Base-by-base conservation (phyloP, 176 grass and related monocot species). In the Phragmites australis region DNA sequence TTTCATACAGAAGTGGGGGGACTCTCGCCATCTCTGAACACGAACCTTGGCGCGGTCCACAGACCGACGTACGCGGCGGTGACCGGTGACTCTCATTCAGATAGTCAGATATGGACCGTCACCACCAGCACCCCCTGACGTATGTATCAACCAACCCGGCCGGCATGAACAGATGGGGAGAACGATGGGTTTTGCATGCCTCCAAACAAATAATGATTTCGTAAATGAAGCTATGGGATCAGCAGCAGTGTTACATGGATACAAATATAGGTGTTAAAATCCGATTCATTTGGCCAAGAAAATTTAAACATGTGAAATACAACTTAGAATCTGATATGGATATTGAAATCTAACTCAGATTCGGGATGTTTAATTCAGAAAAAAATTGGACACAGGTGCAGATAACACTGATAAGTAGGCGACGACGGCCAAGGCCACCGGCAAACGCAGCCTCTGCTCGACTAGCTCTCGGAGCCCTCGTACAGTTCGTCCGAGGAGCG, bases 1-100 rank as follows among this genome's bases (percentile, higher is more conserved):
- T 47, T 79, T 80, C 60, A 84, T 84, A 80, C 80, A 68, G 50
- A 84, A 75, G n/a, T n/a, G n/a, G n/a, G n/a, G n/a, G n/a, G n/a
- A n/a, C n/a, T n/a, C n/a, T n/a, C n/a, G n/a, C n/a, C n/a, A n/a
- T n/a, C n/a, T n/a, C n/a, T n/a, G n/a, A n/a, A 29, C 67, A 18
- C 2, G 67, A 29, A 46, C 42, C 22, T 26, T 44, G 43, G 12
- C 22, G 11, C 65, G 42, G 22, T 26, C 67, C 41, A 68, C 41
- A 26, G 26, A 18, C 25, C 47, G 68, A 70, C 21, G 54, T 19
- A 5, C 26, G 27, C 26, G 26, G 2, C 0, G 15, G 22, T 21
- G n/a, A n/a, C n/a, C n/a, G 23, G 56, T 12, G 40, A 30, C 54
- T 4, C 23, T 45, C 41, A 1, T n/a, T n/a, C n/a, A n/a, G n/a